Conservation (phyloP, 805 yeast genomes). For the Metschnikowia aberdeeniae region DNA sequence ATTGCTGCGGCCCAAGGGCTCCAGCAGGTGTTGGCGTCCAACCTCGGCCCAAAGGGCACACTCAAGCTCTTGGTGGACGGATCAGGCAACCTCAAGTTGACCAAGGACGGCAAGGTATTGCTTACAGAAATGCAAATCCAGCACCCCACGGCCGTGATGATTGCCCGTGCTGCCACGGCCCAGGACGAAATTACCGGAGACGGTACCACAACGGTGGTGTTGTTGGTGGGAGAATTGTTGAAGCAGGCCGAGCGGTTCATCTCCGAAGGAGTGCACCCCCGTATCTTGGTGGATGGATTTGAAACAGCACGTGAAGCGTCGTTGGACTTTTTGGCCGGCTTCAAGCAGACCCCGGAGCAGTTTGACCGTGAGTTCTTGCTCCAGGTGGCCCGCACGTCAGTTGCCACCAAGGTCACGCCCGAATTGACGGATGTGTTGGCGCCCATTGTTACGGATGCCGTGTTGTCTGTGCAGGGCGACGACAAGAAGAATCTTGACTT, state of each 20-base stretch:
- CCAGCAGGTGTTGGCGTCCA: slow-evolving; percentile 86
- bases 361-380: slow-evolving; percentile 82
- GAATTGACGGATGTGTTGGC: slow-evolving; percentile 78
- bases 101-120: slow-evolving; percentile 95
- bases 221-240: slow-evolving; percentile 89
- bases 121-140: slow-evolving; percentile 93
- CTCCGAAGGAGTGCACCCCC: slow-evolving; percentile 93
- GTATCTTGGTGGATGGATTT: slow-evolving; percentile 92
- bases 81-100: slow-evolving; percentile 88
- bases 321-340: slow-evolving; percentile 63
- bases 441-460: slow-evolving; percentile 96
- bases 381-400: slow-evolving; percentile 87
- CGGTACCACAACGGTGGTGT: slow-evolving; percentile 94
- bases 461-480: slow-evolving; percentile 60
- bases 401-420: slow-evolving; percentile 77
- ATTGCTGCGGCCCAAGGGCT: slow-evolving; percentile 95
- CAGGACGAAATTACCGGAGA: slow-evolving; percentile 99
- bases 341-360: slow-evolving; percentile 49
- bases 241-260: slow-evolving; percentile 92
- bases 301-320: slow-evolving; percentile 81
- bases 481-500: slow-evolving; percentile 63
- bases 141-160: slow-evolving; percentile 48
- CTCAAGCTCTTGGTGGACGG: slow-evolving; percentile 96
- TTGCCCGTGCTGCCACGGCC: slow-evolving; percentile 95
- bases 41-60: slow-evolving; percentile 96